Base-by-base conservation (phyloP, 441 rosid genomes). In the Corymbia citriodora region DNA sequence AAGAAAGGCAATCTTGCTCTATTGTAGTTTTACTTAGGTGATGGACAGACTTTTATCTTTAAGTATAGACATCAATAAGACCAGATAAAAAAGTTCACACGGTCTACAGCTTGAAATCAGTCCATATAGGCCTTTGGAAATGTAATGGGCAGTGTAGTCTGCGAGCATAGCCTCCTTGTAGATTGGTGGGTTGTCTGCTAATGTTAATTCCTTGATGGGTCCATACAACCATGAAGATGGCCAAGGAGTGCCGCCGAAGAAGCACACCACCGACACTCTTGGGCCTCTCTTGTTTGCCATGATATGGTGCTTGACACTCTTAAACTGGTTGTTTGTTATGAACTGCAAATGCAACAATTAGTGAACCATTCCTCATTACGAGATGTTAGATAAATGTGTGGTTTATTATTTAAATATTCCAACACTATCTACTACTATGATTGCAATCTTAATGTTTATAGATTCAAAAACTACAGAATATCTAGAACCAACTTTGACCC, bases 201-300 rank as follows among this genome's bases (percentile, higher is more conserved):
- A 92, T 14, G 90, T 10, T 63, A 93, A 79, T 40, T 93, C 90
- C 17, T 92, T 88, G 16, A 91, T 90, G 25, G 94, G 92, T 2
- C 92, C 93, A 72, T 89, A 59, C 23, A 89, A 55, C n/a, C 18
- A 8, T 3, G 50, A 19, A 45, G 72, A 16, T 48, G 45, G 48
- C 29, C 45, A 6, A 68, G 59, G 33, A 90, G 90, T 10, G 90
- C 54, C 52, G 2, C 93, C 87, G 57, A 93, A 1, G 45, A 93
- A 92, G 87, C 92, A 87, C 19, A 92, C 93, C 45, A 94, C 90
- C 9, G 93, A 95, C 9, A 92, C 81, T 90, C 95, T 92, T 9
- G 94, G 94, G 17, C 94, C 95, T 10, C 63, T 90, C 3, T 81
- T 90, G 40, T 89, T 89, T 7, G 92, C 93, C 27, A 93, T 10